Percentiles rank a stretch among this genome's conserved stretches.
Conservation (phyloP, 768 basidiomycete genomes). For the Cyathus striatus region DNA sequence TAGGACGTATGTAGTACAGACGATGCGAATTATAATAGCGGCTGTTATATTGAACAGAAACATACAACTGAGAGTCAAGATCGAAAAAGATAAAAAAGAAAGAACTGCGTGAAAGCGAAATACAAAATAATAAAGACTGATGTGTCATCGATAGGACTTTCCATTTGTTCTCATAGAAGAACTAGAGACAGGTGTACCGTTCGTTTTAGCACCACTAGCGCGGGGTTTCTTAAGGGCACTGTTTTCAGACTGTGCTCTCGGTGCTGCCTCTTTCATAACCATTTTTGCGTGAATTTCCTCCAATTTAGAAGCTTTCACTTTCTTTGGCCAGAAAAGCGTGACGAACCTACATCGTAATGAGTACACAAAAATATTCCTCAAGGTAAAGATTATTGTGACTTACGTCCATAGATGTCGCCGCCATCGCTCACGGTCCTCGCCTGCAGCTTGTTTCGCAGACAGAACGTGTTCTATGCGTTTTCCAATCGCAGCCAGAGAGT, state of each 20-base stretch:
- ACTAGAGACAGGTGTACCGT: constrained; percentile 43
- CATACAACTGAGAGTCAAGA: constrained; percentile 11
- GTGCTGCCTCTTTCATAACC: constrained; percentile 80
- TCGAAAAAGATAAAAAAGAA: constrained; percentile 15
- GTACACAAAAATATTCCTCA: not conserved
- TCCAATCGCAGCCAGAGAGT: constrained; percentile 91
- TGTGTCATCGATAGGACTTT: constrained; percentile 52
- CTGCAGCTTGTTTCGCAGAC: constrained; percentile 65
- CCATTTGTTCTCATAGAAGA: constrained; percentile 50
- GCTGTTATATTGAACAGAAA: constrained; percentile 9
- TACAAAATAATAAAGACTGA: too few species aligned
- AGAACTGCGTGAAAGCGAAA: constrained; percentile 7
- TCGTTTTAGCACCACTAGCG: constrained; percentile 43
- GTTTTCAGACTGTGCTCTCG: constrained; percentile 50
- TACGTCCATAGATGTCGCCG: constrained; percentile 95
- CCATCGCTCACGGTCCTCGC: constrained; percentile 85
- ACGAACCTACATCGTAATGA: constrained; percentile 60
- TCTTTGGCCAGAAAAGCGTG: constrained; percentile 96
- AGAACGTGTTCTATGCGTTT: constrained; percentile 85
- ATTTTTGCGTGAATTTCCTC: constrained; percentile 96
- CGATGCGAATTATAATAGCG: constrained; percentile 21
- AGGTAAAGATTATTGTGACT: constrained; percentile 26
- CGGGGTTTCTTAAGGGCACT: constrained; percentile 55
- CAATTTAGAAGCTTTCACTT: constrained; percentile 89
- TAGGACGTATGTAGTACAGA: constrained; percentile 11